Percentiles rank a stretch among this genome's conserved stretches.
These are phyloP conservation scores for Curvularia sp. DNA, from an alignment of 2,329 filamentous ascomycete species.

Conservation along the genomic window DNA sequence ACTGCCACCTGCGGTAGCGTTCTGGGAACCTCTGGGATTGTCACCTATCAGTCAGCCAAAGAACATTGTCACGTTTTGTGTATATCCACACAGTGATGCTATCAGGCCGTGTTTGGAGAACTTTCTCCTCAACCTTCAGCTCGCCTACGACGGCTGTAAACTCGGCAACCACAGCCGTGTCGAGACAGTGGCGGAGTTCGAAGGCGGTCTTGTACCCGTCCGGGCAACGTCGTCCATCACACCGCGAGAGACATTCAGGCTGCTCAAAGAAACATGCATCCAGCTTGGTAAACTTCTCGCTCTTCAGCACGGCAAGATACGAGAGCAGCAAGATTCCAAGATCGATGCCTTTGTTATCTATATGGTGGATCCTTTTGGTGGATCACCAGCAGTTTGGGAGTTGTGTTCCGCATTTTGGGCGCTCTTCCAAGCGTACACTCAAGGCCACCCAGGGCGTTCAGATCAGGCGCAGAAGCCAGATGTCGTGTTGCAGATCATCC, in stretches of 20 bases:
- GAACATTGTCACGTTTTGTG: slow-evolving; percentile 72
- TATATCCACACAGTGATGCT: slow-evolving; percentile 72
- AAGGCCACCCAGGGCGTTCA: slow-evolving; percentile 55
- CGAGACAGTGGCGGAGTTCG: slow-evolving; percentile 48
- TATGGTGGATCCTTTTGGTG: slow-evolving; percentile 73
- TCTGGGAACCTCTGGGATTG: slow-evolving; percentile 83
- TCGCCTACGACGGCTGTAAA: slow-evolving; percentile 75
- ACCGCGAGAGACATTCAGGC: slow-evolving; percentile 37
- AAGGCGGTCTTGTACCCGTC: slow-evolving; percentile 45
- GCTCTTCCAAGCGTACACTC: slow-evolving; percentile 69
- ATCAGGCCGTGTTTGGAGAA: slow-evolving; percentile 65
- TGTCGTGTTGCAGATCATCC: slow-evolving; percentile 78
- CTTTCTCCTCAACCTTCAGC: slow-evolving; percentile 73
- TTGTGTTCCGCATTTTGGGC: slow-evolving; percentile 76
- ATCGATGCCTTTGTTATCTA: slow-evolving; percentile 70
- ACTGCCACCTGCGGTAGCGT: slow-evolving; percentile 74
- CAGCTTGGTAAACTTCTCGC: slow-evolving; percentile 52
- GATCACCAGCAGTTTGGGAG: slow-evolving; percentile 66
- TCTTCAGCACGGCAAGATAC: slow-evolving; percentile 43
- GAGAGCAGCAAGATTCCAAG: slow-evolving; percentile 58
- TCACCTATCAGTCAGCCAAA: slow-evolving; percentile 74
- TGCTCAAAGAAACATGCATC: slow-evolving; percentile 46
- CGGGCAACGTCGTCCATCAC: slow-evolving; percentile 25
- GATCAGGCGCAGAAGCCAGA: slow-evolving; percentile 56
- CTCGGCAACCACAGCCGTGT: slow-evolving; percentile 68